These are phyloP conservation scores for Knoxdaviesia capensis DNA, from an alignment of 2,329 filamentous ascomycete species.

Conservation along the genomic window DNA sequence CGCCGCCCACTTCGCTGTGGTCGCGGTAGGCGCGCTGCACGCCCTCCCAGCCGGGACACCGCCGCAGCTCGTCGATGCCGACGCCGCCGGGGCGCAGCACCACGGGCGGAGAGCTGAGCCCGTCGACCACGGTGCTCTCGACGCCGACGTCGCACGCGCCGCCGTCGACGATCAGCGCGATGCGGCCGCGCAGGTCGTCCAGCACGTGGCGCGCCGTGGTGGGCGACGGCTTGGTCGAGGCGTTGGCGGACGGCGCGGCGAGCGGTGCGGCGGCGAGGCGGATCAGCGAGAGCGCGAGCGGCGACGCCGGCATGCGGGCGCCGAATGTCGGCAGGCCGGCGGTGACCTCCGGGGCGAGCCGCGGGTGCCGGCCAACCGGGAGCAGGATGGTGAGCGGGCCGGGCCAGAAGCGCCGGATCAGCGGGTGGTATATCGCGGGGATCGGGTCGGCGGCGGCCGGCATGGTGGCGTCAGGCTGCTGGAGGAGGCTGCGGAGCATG, in stretches of 20 bases:
- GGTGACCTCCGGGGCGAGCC: constrained; percentile 78
- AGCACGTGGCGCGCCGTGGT: constrained; percentile 79
- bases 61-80: constrained; percentile 56
- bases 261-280: constrained; percentile 57
- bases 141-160: constrained; percentile 76
- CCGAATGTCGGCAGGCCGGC: constrained; percentile 72
- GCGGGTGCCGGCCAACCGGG: constrained; percentile 47
- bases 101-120: constrained; percentile 58
- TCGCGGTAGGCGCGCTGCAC: constrained; percentile 66
- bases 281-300: constrained; percentile 77
- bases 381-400: constrained; percentile 84
- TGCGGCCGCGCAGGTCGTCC: constrained; percentile 64
- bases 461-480: constrained; percentile 8
- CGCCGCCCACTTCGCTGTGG: constrained; percentile 41
- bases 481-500: constrained; percentile 49
- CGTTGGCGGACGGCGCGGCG: constrained; percentile 85
- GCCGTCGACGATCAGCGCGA: constrained; percentile 76
- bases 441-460: constrained; percentile 22
- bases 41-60: constrained; percentile 61
- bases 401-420: constrained; percentile 81
- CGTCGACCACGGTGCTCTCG: constrained; percentile 93
- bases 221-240: constrained; percentile 79
- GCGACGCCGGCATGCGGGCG: constrained; percentile 62
- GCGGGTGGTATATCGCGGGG: constrained; percentile 53
- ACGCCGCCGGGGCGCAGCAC: constrained; percentile 77